These are phyloP conservation scores for Phaseolus coccineus DNA, from an alignment of 331 rosid species.

Conservation along the genomic window DNA sequence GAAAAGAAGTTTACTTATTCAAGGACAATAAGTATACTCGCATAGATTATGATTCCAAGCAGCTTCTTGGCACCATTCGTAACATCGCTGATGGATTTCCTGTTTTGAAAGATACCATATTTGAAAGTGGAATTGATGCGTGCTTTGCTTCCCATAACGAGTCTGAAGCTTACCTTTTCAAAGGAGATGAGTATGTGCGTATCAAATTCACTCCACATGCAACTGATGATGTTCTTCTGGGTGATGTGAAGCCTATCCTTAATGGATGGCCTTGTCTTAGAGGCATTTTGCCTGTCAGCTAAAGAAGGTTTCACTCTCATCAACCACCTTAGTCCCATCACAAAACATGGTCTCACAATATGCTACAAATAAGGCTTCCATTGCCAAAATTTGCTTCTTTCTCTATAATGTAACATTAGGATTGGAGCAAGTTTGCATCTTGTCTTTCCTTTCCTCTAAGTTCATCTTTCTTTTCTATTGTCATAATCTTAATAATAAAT, in stretches of 20 bases:
- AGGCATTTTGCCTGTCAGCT: not conserved
- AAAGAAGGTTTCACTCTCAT: not conserved
- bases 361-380: too few species aligned
- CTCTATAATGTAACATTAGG: too few species aligned
- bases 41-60: not conserved
- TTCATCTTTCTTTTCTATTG: too few species aligned
- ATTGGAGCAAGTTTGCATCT: too few species aligned
- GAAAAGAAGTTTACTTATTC: constrained; percentile 4
- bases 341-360: not conserved
- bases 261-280: constrained; percentile 25
- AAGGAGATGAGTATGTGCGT: not conserved
- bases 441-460: too few species aligned
- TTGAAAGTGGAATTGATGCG: constrained; percentile 4
- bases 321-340: not conserved
- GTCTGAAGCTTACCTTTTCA: constrained; percentile 23
- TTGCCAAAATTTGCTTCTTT: too few species aligned
- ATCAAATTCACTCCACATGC: not conserved
- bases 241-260: not conserved
- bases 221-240: not conserved
- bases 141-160: not conserved
- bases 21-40: not conserved
- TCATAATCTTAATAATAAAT: too few species aligned
- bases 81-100: not conserved
- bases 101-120: not conserved
- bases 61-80: not conserved